These are phyloP conservation scores for Boletus rubescentipes DNA, from an alignment of 768 basidiomycete genomes.

Conservation along the genomic window DNA sequence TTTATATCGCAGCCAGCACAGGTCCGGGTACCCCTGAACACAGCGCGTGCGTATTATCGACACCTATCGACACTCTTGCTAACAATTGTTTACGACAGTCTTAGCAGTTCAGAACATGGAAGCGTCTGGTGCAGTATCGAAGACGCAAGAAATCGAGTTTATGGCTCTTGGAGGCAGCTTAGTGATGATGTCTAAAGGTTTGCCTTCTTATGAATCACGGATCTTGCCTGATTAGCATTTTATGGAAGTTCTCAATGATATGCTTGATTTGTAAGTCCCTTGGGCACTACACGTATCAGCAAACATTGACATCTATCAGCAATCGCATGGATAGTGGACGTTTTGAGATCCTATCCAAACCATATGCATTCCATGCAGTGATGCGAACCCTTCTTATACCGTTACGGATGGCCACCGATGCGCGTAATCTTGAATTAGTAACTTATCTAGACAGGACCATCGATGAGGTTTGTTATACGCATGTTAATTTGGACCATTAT, in stretches of 20 bases:
- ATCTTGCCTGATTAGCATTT: conserved; percentile 1
- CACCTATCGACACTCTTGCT: background rate
- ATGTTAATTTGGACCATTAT: background rate
- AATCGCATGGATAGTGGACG: conserved; percentile 86
- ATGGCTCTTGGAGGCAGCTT: conserved; percentile 79
- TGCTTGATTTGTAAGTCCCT: conserved; percentile 68
- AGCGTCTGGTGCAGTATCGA: conserved; percentile 68
- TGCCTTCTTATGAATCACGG: conserved; percentile 11
- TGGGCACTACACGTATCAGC: background rate
- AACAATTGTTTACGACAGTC: conserved; percentile 33
- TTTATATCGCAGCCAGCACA: conserved; percentile 37
- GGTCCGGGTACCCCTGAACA: conserved; percentile 81
- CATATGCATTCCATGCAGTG: conserved; percentile 76
- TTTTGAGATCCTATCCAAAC: conserved; percentile 68
- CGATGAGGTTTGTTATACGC: conserved; percentile 45
- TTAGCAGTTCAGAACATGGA: conserved; percentile 93
- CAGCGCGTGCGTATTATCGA: conserved; percentile 48
- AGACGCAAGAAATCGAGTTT: conserved; percentile 84
- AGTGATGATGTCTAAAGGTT: conserved; percentile 87
- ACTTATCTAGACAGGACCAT: conserved; percentile 68
- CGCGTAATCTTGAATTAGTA: conserved; percentile 62
- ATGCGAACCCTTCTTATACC: conserved; percentile 74
- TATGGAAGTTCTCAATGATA: conserved; percentile 68
- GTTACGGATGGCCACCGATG: conserved; percentile 63
- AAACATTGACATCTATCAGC: conserved; percentile 35